A percentile compares a stretch with the other conserved stretches of the same genome.
These are phyloP conservation scores for Byssoonygena ceratinophila DNA, from an alignment of 2,329 filamentous ascomycete species.

Conservation along the genomic window DNA sequence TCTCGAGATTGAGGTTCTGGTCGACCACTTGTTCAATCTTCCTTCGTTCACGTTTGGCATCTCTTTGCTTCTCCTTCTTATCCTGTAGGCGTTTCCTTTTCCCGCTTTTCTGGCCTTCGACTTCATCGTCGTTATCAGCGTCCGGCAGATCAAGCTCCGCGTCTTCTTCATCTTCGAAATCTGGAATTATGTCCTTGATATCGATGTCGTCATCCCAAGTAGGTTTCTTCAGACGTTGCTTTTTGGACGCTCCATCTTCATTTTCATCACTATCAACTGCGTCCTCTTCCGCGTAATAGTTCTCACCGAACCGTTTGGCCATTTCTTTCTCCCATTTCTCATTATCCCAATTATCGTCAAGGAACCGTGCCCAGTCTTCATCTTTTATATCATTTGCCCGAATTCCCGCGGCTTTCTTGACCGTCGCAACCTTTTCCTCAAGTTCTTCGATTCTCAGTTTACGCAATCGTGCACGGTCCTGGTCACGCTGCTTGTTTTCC, in stretches of 20 bases:
- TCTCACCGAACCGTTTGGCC: conserved; percentile 74
- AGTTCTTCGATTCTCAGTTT: conserved; percentile 87
- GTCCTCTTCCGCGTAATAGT: conserved; percentile 70
- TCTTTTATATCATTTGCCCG: conserved; percentile 56
- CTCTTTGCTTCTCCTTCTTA: conserved; percentile 52
- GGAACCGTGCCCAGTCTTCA: conserved; percentile 71
- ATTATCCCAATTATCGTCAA: conserved; percentile 83
- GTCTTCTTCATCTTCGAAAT: conserved; percentile 61
- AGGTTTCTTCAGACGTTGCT: conserved; percentile 64
- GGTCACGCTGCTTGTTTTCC: conserved; percentile 62
- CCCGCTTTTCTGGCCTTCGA: conserved; percentile 25
- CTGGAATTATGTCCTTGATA: conserved; percentile 81
- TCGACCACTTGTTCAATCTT: conserved; percentile 82
- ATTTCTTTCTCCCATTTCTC: conserved; percentile 86
- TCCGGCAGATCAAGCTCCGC: conserved; percentile 50
- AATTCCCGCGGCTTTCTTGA: conserved; percentile 79
- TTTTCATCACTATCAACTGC: conserved; percentile 41
- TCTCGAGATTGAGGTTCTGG: conserved; percentile 62
- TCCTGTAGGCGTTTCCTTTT: conserved; percentile 41
- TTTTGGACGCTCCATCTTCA: conserved; percentile 41
- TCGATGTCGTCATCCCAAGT: conserved; percentile 97
- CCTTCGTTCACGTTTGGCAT: conserved; percentile 67
- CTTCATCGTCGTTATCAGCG: conserved; percentile 33
- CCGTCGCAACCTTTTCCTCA: conserved; percentile 73
- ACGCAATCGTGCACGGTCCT: conserved; percentile 71